phyloP scores from a whole-genome alignment of 306 rosid species.

The Herpetospermum pedunculosum region DNA sequence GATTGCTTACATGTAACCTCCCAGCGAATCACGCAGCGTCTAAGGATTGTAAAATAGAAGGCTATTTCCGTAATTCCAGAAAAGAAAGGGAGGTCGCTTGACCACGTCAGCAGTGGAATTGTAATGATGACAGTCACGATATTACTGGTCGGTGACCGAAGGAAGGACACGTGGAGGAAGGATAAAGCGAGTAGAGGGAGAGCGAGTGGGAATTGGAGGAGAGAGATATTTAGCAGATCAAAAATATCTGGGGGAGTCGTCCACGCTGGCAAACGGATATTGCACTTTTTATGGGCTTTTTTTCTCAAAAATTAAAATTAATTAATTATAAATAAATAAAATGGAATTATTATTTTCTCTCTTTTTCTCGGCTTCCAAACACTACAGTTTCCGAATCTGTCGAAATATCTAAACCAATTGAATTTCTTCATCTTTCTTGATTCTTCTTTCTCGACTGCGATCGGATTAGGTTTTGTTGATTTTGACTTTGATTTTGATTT shows the following conservation, averaged over 20 bases:
- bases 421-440: no score
- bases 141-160: background rate
- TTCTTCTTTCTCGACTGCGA: conserved; percentile 16
- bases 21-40: conserved; percentile 7
- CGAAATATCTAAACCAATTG: no score
- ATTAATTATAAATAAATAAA: no score
- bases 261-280: conserved; percentile 41
- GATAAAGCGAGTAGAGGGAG: background rate
- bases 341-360: background rate
- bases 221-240: conserved; percentile 28
- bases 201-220: background rate
- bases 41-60: background rate
- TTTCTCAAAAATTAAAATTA: background rate
- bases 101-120: background rate
- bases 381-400: conserved; percentile 11
- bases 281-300: conserved; percentile 28
- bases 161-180: background rate
- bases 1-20: conserved; percentile 15
- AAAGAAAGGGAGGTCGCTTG: background rate
- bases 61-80: background rate
- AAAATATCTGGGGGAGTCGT: conserved; percentile 29
- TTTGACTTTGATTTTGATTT: no score
- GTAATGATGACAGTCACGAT: background rate
- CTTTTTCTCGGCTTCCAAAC: conserved; percentile 19
- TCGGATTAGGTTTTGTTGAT: no score